Base-by-base conservation (phyloP, 306 rosid species). In the Arachis hypogaea region DNA sequence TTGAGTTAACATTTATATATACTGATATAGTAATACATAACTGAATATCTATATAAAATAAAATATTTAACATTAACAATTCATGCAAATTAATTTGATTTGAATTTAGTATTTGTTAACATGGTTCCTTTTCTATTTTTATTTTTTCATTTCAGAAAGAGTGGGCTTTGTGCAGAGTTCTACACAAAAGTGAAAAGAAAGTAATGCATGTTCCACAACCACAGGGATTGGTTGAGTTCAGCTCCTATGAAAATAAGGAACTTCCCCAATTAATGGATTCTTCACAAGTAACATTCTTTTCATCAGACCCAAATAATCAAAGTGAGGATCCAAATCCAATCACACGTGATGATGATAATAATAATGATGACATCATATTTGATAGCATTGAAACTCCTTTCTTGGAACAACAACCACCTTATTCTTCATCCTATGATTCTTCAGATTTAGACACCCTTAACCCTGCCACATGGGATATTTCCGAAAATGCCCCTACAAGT, bases 81-180 rank as follows among this genome's bases (percentile, higher is more conserved):
- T 33, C 0, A 33, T 33, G 28, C 28, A 22, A 22, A 22, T 33
- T 33, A 33, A 33, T 33, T 33, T 33, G 28, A 22, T 33, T 33
- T 33, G 38, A 33, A 33, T 33, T 33, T 33, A 14, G 11, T 9
- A 16, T 41, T 43, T 75, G 9, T 12, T 70, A 1, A 71, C 28
- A 46, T 56, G 12, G 62, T 22, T 72, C 16, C 8, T 54, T 3
- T 8, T 54, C 2, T 47, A 22, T 69, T 1, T 67, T 73, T 64
- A 43, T 49, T 83, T 76, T 83, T 77, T 3, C 50, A 49, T 65
- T 61, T 69, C 96, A 93, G 98, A 85, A 82, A 50, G 97, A 91
- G 43, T 91, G 97, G 98, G 89, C 90, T 45, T 68, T 94, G n/a
- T 85, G 89, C 86, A 84, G 98, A 75, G 80, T 88, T 40, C 88